phyloP scores from a whole-genome alignment of 2,329 filamentous ascomycete species.

The Fusarium neocosmosporiellum region DNA sequence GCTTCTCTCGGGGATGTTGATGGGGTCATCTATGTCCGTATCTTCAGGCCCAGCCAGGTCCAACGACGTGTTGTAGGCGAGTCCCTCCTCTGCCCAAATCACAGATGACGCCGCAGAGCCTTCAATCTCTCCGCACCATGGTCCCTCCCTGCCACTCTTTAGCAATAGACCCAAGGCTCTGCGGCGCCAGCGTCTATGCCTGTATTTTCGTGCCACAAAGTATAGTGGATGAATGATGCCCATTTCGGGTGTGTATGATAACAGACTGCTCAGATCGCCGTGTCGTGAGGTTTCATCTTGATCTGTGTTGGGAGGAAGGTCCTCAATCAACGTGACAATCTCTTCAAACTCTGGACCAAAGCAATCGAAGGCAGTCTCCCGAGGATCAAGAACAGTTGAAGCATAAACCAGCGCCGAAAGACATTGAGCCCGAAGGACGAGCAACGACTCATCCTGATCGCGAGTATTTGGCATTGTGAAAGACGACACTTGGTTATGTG shows the following conservation, averaged over 20 bases:
- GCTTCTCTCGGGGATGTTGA: background rate
- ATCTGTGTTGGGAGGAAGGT: background rate
- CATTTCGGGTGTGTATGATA: constrained; percentile 22
- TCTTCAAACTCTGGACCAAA: constrained; percentile 34
- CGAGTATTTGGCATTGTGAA: accelerated
- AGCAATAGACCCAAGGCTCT: constrained; percentile 17
- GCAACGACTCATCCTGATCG: constrained; percentile 3
- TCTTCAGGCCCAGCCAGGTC: background rate
- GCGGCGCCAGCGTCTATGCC: constrained; percentile 23
- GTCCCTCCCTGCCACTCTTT: constrained; percentile 24
- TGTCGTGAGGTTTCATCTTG: accelerated
- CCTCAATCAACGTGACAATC: constrained; percentile 11
- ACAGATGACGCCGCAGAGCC: background rate
- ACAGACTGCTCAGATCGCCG: background rate
- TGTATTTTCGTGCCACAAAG: constrained; percentile 15
- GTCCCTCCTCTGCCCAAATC: constrained; percentile 20
- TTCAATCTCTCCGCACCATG: constrained; percentile 31
- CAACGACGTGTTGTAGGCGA: background rate
- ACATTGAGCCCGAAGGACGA: constrained; percentile 32
- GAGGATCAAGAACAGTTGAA: constrained; percentile 20
- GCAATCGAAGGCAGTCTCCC: constrained; percentile 24
- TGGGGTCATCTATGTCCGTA: background rate
- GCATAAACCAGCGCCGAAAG: constrained; percentile 21
- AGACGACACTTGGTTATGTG: background rate
- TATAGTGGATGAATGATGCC: background rate